phyloP scores from a whole-genome alignment of 176 grass and related monocot genomes.

The Microstegium vimineum region DNA sequence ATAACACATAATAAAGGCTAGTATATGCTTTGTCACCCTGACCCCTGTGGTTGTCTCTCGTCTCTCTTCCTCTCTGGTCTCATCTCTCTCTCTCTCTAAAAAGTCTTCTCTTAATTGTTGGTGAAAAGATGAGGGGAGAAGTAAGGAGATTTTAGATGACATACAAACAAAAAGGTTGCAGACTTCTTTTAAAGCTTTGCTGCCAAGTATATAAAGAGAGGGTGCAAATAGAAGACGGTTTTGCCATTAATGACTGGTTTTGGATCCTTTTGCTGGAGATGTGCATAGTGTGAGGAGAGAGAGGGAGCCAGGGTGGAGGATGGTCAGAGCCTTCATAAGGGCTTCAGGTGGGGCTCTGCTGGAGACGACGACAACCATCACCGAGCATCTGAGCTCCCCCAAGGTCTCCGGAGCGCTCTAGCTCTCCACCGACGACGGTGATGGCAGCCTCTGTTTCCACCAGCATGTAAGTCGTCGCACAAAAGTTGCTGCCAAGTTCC shows the following conservation, averaged over 20 bases:
- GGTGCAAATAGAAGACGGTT: constrained; percentile 46
- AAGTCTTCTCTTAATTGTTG: constrained; percentile 37
- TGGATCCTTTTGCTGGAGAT: constrained; percentile 32
- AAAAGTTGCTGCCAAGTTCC: not conserved
- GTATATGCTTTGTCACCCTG: not conserved
- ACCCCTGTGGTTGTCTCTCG: not conserved
- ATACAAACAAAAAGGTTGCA: constrained; percentile 37
- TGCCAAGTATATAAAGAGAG: constrained; percentile 38
- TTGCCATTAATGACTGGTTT: constrained; percentile 51
- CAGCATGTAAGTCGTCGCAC: constrained; percentile 50
- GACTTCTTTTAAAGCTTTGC: constrained; percentile 34
- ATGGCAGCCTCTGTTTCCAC: constrained; percentile 39
- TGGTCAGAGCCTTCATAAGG: constrained; percentile 48
- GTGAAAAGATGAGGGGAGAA: constrained; percentile 42
- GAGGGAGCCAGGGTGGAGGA: constrained; percentile 25
- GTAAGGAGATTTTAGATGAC: constrained; percentile 42
- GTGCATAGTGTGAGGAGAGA: constrained; percentile 30
- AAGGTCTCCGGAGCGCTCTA: not conserved
- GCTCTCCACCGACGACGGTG: not conserved
- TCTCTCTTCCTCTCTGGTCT: not conserved
- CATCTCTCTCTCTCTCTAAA: not conserved
- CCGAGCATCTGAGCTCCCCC: constrained; percentile 6
- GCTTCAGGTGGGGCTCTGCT: constrained; percentile 28
- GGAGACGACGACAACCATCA: constrained; percentile 20
- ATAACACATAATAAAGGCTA: constrained; percentile 12